phyloP scores from a whole-genome alignment of 345 rosid species.

The Erysimum cheiranthoides region DNA sequence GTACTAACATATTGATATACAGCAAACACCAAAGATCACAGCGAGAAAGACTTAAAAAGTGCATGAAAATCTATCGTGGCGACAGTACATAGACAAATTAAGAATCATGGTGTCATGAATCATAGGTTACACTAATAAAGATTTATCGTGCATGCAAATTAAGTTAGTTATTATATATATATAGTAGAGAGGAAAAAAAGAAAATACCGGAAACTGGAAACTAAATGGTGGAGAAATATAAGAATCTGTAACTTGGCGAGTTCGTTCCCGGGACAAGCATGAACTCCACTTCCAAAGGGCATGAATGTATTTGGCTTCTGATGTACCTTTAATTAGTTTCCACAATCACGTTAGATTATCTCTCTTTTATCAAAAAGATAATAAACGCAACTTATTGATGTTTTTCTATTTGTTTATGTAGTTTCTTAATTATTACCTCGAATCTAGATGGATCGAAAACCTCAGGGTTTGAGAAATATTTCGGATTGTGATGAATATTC shows the following conservation, averaged over 20 bases:
- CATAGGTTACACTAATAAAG: not conserved
- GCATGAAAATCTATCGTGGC: too few species aligned
- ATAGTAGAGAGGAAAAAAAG: not conserved
- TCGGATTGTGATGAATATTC: conserved; percentile 88
- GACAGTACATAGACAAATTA: not conserved
- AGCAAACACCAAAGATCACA: too few species aligned
- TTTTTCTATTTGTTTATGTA: not conserved
- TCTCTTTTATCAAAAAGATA: not conserved
- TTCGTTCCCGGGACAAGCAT: conserved; percentile 92
- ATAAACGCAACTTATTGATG: not conserved
- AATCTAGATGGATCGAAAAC: conserved; percentile 85
- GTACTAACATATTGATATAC: too few species aligned
- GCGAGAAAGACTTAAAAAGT: not conserved
- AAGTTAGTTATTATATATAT: not conserved
- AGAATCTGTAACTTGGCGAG: conserved; percentile 92
- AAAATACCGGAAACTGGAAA: conserved; percentile 69
- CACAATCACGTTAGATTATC: not conserved
- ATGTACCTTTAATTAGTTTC: conserved; percentile 45
- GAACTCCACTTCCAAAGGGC: conserved; percentile 97
- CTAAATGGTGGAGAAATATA: conserved; percentile 74
- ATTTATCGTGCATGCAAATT: not conserved
- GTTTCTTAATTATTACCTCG: conserved; percentile 57
- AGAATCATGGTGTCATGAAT: not conserved
- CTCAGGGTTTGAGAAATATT: conserved; percentile 75
- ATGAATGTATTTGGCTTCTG: conserved; percentile 82